Percentiles rank a stretch among this genome's conserved stretches.
Evolutionary conservation across 768 basidiomycete genomes (phyloP).

Genomic region (Hericium coralloides): DNA sequence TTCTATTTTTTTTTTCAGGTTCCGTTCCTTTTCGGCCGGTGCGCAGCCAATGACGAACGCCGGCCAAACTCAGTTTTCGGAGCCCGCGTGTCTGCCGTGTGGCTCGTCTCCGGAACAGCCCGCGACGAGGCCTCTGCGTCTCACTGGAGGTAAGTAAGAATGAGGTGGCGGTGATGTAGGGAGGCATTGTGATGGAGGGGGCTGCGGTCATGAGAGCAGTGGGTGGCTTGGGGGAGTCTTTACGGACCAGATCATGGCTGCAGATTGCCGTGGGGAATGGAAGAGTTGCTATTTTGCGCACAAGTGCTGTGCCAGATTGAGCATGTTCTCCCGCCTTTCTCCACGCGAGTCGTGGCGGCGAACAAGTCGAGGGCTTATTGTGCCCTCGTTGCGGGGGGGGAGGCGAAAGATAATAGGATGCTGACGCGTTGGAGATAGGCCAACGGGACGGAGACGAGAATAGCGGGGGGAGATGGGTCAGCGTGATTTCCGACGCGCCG

Average conservation of each 20-base stretch:
- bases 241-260: not conserved
- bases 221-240: not conserved
- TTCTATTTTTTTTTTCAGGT: not conserved
- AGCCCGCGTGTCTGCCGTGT: not conserved
- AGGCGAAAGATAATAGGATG: not conserved
- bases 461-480: not conserved
- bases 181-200: not conserved
- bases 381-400: not conserved
- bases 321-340: too few species aligned
- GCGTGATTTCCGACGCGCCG: not conserved
- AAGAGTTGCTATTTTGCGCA: not conserved
- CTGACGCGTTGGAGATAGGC: not conserved
- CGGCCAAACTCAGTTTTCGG: not conserved
- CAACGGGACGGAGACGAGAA: not conserved
- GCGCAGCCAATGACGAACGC: not conserved
- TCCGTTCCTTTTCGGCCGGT: not conserved
- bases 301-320: not conserved
- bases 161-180: not conserved
- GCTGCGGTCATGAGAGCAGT: not conserved
- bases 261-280: constrained; percentile 2
- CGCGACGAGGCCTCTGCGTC: not conserved
- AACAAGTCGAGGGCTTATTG: too few species aligned
- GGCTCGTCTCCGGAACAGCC: not conserved
- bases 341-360: too few species aligned
- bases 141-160: too few species aligned